Conservation (phyloP, 2,329 filamentous ascomycete genomes). For the Colletotrichum salicis region DNA sequence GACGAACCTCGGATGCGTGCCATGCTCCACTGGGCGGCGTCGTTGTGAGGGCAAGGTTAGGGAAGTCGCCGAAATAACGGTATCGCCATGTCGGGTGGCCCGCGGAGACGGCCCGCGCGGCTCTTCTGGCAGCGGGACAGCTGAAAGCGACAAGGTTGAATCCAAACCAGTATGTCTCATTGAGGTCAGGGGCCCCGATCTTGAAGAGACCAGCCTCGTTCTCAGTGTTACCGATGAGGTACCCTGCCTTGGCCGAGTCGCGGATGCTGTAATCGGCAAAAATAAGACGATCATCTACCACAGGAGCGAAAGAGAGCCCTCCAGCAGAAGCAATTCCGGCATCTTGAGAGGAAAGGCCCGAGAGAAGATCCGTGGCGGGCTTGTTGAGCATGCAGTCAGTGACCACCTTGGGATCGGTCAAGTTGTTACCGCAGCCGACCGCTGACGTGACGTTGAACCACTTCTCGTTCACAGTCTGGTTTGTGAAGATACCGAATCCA, state of each 20-base stretch:
- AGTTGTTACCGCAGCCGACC: slow-evolving; percentile 43
- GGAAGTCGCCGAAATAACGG: slow-evolving; percentile 49
- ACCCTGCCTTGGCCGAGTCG: slow-evolving; percentile 25
- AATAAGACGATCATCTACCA: slow-evolving; percentile 22
- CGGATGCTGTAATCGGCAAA: slow-evolving; percentile 27
- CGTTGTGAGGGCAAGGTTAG: slow-evolving; percentile 43
- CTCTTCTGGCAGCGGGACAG: slow-evolving; percentile 43
- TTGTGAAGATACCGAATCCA: slow-evolving; percentile 40
- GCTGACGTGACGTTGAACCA: slow-evolving; percentile 37
- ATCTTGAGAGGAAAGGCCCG: neutral
- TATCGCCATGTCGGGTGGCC: slow-evolving; percentile 50
- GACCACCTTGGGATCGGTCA: slow-evolving; percentile 36
- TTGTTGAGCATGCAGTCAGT: slow-evolving; percentile 36
- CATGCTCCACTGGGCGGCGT: slow-evolving; percentile 46
- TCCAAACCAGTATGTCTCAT: slow-evolving; percentile 40
- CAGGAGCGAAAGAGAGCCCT: slow-evolving; percentile 18
- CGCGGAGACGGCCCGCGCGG: slow-evolving; percentile 39
- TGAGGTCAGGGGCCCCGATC: slow-evolving; percentile 37
- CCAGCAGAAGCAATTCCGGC: neutral
- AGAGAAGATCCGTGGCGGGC: slow-evolving; percentile 15
- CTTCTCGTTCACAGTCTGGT: slow-evolving; percentile 22
- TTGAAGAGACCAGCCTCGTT: slow-evolving; percentile 46
- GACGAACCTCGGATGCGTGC: slow-evolving; percentile 44
- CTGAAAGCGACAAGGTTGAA: slow-evolving; percentile 46
- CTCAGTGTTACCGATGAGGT: slow-evolving; percentile 45